A percentile compares a stretch with the other conserved stretches of the same genome.
These are phyloP conservation scores for Saccharomycopsis oosterbeekiorum DNA, from an alignment of 805 yeast species.

Conservation along the genomic window DNA sequence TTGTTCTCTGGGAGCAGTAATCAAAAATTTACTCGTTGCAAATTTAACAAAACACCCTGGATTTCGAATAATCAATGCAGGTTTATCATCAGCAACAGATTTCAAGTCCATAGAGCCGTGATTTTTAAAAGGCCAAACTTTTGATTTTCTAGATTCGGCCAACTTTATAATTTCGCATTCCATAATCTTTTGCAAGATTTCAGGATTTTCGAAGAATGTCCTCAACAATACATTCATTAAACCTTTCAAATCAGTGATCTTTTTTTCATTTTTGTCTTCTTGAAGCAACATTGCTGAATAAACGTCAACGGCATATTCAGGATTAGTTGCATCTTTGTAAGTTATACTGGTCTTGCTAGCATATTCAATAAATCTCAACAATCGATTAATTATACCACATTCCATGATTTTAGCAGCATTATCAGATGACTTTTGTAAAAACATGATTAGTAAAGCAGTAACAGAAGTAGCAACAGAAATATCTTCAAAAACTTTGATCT, in stretches of 20 bases:
- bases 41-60: constrained; percentile 33
- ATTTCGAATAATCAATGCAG: constrained; percentile 36
- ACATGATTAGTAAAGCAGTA: constrained; percentile 45
- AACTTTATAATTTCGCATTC: constrained; percentile 33
- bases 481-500: constrained; percentile 31
- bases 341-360: not conserved
- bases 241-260: constrained; percentile 30
- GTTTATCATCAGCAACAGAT: constrained; percentile 38
- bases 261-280: constrained; percentile 6
- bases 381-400: constrained; percentile 37
- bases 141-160: constrained; percentile 21
- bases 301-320: not conserved
- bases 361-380: constrained; percentile 35
- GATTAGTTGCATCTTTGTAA: constrained; percentile 22
- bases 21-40: constrained; percentile 27
- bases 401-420: constrained; percentile 33
- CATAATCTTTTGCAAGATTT: constrained; percentile 39
- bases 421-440: constrained; percentile 34
- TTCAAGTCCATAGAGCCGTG: constrained; percentile 35
- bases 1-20: constrained; percentile 20
- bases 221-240: constrained; percentile 47
- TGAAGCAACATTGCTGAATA: not conserved
- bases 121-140: constrained; percentile 2
- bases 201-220: constrained; percentile 57
- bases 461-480: constrained; percentile 42